Evolutionary conservation across 805 yeast species (phyloP), one percentile per base, ranked within the genome.

Genomic region (Saccharomycodes ludwigii): DNA sequence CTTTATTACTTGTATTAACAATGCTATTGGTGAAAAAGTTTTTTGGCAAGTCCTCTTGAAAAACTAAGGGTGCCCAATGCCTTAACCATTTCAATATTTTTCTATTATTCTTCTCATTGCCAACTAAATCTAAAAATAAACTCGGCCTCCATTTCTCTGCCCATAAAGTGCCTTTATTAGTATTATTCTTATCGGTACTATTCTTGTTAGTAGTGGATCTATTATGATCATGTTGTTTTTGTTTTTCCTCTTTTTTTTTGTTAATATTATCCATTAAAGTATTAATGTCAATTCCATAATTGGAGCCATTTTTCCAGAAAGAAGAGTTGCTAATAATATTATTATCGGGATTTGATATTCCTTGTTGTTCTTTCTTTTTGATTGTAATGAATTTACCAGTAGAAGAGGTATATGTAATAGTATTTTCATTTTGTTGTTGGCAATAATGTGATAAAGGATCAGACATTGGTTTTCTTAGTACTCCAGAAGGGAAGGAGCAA

Each of bases 111-210:
- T 64, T 55, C 41, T 79, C 88, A 38, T 78, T 76, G 0, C 88
- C 88, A 0, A 76, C 64, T 22, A 79, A 57, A 39, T 79, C 84
- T 20, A 76, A 43, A 54, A 76, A 78, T n/a, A 51, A 56, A 24
- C 50, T 53, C 0, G 88, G 84, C 38, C 82, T 58, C 64, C 76
- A 79, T 48, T 76, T 76, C 43, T 79, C 88, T 3, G 75, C 71
- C 73, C 68, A 63, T 11, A 64, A 38, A 11, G 40, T 35, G 5
- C 40, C 35, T 17, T 29, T 25, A 22, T 29, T 17, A 12, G 18
- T 29, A 27, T 14, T 18, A 13, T 14, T 18, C 6, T 24, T n/a
- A 26, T n/a, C 21, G 16, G 13, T 9, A 21, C 1, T 27, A 16
- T 9, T 16, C 13, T 14, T 15, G 17, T 18, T 22, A 11, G 27